Evolutionary conservation across 306 rosid species (phyloP).

Genomic region (Lablab purpureus): DNA sequence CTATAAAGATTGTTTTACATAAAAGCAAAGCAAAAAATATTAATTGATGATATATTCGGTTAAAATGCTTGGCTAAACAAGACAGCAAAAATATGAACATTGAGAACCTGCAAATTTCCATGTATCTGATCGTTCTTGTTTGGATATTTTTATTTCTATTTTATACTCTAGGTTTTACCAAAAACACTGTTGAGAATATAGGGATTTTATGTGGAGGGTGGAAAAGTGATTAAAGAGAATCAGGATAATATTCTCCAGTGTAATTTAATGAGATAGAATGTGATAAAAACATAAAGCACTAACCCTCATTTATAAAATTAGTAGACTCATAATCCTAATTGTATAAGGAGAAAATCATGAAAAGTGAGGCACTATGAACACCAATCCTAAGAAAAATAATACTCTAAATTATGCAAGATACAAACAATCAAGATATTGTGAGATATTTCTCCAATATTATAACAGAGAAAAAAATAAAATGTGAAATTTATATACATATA

Average conservation of each 20-base stretch:
- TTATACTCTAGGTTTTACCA: background rate
- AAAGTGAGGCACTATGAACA: background rate
- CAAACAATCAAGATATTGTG: background rate
- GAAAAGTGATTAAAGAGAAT: background rate
- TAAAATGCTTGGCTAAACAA: constrained; percentile 1
- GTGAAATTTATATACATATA: constrained; percentile 6
- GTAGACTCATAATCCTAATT: background rate
- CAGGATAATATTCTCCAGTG: background rate
- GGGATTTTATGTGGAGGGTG: background rate
- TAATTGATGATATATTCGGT: constrained; percentile 22
- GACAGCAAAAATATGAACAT: constrained; percentile 1
- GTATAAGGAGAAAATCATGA: background rate
- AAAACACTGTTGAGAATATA: background rate
- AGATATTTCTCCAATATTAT: background rate
- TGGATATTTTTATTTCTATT: background rate
- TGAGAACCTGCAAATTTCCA: constrained; percentile 21
- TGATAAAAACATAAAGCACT: background rate
- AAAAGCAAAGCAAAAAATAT: constrained; percentile 1
- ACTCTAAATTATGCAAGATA: background rate
- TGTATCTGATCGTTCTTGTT: background rate
- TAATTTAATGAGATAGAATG: background rate
- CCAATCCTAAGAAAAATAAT: background rate
- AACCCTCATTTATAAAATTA: background rate
- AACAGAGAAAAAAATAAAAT: background rate
- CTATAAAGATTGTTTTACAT: constrained; percentile 23